Evolutionary conservation across 192 early-diverging fungal species (phyloP), one percentile per base, ranked within the genome.

Genomic region (Mortierella alpina): DNA sequence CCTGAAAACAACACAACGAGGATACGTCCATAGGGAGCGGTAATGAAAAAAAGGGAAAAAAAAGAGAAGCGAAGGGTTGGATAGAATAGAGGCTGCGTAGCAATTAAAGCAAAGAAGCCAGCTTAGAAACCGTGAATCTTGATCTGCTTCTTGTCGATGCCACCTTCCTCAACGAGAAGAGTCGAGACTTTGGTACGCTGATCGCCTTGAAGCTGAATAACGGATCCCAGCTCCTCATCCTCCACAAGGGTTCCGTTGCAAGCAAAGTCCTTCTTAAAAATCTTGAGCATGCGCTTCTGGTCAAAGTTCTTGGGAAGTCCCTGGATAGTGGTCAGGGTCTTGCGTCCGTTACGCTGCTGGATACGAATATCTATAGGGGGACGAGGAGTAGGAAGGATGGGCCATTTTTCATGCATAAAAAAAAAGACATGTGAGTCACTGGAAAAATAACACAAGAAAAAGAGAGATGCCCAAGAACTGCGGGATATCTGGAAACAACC

Each of bases 61-160:
- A 50, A 41, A 41, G 11, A 6, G 12, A 31, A 71, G n/a, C 48
- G 57, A 72, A 57, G 55, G 41, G 41, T 49, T 44, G 20, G 61
- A 53, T 15, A 53, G 54, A 17, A 68, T 42, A 7, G 44, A n/a
- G 68, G 14, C 41, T 62, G 48, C 13, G 4, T 62, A 45, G 31
- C 31, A 31, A 31, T 31, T 31, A 31, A 31, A 31, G 31, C 31
- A 31, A 31, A 31, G 31, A 31, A 2, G 31, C 49, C 67, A 12
- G 45, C 57, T 83, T 95, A 98, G 93, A 98, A 97, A 84, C 97
- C 97, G 91, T 99, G 97, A 56, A 98, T 85, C 89, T 97, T 95
- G 84, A 99, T 92, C 54, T 90, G 88, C 86, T 95, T 97, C 77
- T 88, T 92, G 59, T 90, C 89, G 72, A 99, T 97, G 3, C 86